Evolutionary conservation across 2,329 filamentous ascomycete genomes (phyloP), one percentile per base, ranked within the genome.

Genomic region (Diaporthe vexans): DNA sequence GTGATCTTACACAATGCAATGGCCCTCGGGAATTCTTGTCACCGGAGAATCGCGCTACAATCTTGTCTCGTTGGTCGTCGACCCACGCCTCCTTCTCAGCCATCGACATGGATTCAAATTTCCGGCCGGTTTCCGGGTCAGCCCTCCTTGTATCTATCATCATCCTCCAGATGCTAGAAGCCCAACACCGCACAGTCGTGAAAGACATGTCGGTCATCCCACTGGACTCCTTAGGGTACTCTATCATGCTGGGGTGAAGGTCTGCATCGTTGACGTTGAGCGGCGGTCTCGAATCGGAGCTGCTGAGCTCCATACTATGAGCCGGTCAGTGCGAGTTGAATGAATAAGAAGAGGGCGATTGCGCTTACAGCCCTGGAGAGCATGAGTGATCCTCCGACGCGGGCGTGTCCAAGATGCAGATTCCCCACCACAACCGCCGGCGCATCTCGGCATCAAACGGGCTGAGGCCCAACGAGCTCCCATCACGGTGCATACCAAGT

Each of bases 11-110:
- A 11, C 35, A 43, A 4, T 26, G 35, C 0, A 61, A 15, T 24
- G 57, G 2, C 8, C 43, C 57, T 9, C 57, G n/a, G 35, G 37
- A 26, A 11, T n/a, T 61, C n/a, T 43, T 61, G 37, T 43, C 57
- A 7, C 57, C 57, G 35, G 35, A 43, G 94, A 97, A 81, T 84
- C 95, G 54, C 94, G 94, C 0, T 95, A 93, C 76, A 94, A 97
- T 82, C 86, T 97, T 3, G 91, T 95, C 52, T 94, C 94, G 6
- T 91, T 94, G 6, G 85, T 97, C 21, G 90, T 89, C 1, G 94
- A 97, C 79, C 92, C 93, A 4, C 85, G 97, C 46, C 88, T 95
- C 1, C 94, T 61, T 43, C 57, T 61, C 43, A 11, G 63, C 26
- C 26, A 68, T 43, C 3, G 63, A 33, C 63, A 68, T 33, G 26